Base-by-base conservation (phyloP, 73 alveolate genomes). In the Blepharisma japonicum region DNA sequence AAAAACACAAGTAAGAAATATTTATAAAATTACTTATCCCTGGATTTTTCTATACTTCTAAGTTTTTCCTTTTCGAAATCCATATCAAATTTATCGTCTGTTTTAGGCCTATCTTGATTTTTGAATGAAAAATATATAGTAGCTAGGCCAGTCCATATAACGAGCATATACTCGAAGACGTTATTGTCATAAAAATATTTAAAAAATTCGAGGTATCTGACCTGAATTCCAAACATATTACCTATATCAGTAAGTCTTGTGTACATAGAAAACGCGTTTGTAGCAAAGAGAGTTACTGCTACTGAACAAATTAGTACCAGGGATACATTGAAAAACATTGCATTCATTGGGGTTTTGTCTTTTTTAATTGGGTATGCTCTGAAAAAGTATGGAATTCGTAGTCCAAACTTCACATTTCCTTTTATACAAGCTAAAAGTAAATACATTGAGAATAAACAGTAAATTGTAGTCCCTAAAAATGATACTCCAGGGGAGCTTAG, bases 391-490 rank as follows among this genome's bases (percentile, higher is more conserved):
- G 91, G 87, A 76, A 85, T 82, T 71, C 98, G 86, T 68, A 94
- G 70, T 6, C 98, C 98, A 68, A 94, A 80, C 80, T 90, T 94
- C 25, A 94, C 84, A 77, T 94, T 94, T 7, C 98, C 98, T 74
- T 94, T 91, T 32, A 92, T 51, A 4, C 95, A 77, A 42, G 91
- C 81, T 56, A 83, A 77, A 77, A 94, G 71, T 77, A 94, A 68
- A 71, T 94, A 92, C 56, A 86, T 50, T 6, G 92, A 81, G n/a
- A 94, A 70, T 6, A 89, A 45, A 14, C 95, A 89, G 74, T 88
- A 92, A 66, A 89, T 56, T 54, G 79, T 88, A n/a, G 87, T 77
- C 6, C 93, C 81, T 39, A 94, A 49, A 54, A 94, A 83, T 18
- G 89, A 88, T 6, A 86, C 92, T 42, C 87, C 78, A 11, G 92